Base-by-base conservation (phyloP, 495 filamentous ascomycete genomes). In the Chaetomium tenue region DNA sequence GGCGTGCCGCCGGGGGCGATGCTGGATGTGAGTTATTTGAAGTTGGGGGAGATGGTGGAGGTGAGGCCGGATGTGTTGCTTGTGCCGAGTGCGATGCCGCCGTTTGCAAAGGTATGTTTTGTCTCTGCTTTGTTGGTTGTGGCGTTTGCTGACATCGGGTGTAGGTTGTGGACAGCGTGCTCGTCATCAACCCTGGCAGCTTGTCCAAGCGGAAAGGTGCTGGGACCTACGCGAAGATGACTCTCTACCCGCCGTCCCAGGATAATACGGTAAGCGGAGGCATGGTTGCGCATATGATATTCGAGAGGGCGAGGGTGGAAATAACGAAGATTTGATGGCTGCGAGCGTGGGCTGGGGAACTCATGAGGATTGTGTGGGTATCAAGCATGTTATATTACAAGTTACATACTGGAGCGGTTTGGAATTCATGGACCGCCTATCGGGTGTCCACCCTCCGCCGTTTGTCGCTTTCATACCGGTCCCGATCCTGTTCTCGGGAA, bases 31-130 rank as follows among this genome's bases (percentile, higher is more conserved):
- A 89, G 89, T 64, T 95, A 96, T 76, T 64, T 92, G 74, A 93
- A 95, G 74, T 77, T 97, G 30, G 93, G 91, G 30, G 94, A 97
- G 76, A 92, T 94, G 86, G 80, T 93, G 66, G 89, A 87, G 65
- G 87, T 90, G 3, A 79, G 86, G 60, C 94, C 94, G 12, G 94
- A 98, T 79, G 81, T 98, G 28, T 71, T 97, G 64, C 81, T 98
- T 40, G 79, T 89, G 28, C 94, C 94, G 39, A 96, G 92, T 68
- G 84, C 87, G 63, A 75, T 98, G 66, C 87, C 88, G 11, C 87
- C 91, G 5, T 96, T 95, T 80, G 91, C 89, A 46, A 95, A 91
- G 85, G 92, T 94, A 79, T 65, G 83, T 71, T 64, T 8, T 62
- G 33, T 20, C 25, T n/a, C 65, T 82, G 71, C 63, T 9, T 62